Evolutionary conservation across 805 yeast species (phyloP).

Genomic region (Wickerhamiella dianesei): DNA sequence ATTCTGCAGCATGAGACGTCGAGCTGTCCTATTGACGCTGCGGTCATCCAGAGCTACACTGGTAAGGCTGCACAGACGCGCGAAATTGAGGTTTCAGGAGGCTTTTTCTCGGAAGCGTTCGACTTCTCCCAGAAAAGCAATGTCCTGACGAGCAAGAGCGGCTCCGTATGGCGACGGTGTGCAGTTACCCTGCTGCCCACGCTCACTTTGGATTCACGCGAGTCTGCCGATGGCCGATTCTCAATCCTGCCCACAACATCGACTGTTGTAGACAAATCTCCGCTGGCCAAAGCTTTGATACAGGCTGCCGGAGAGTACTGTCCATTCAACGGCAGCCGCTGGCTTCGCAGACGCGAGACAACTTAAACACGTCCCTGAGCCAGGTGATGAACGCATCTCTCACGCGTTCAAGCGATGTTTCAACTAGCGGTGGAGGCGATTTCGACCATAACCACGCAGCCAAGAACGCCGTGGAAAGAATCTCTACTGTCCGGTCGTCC

Average conservation of each 20-base stretch:
- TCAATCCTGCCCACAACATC: slow-evolving; percentile 3
- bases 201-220: slow-evolving; percentile 19
- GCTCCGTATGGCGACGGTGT: slow-evolving; percentile 26
- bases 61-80: neutral
- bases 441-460: slow-evolving; percentile 1
- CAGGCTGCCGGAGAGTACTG: slow-evolving; percentile 20
- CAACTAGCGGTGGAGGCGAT: neutral
- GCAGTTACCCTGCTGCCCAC: slow-evolving; percentile 25
- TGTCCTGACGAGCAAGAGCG: slow-evolving; percentile 17
- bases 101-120: slow-evolving; percentile 15
- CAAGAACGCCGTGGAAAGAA: neutral
- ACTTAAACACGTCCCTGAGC: neutral
- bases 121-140: slow-evolving; percentile 13
- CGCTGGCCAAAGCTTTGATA: slow-evolving; percentile 13
- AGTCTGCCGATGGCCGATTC: slow-evolving; percentile 17
- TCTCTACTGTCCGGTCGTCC: neutral
- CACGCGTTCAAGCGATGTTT: neutral
- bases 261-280: slow-evolving; percentile 1
- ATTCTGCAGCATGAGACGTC: neutral
- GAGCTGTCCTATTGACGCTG: neutral
- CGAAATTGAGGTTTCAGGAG: slow-evolving; percentile 11
- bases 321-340: slow-evolving; percentile 19
- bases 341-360: slow-evolving; percentile 2
- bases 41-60: neutral
- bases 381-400: neutral